Percentiles rank a stretch among this genome's conserved stretches.
These are phyloP conservation scores for Gossypium australe DNA, from an alignment of 345 rosid species.

Conservation along the genomic window DNA sequence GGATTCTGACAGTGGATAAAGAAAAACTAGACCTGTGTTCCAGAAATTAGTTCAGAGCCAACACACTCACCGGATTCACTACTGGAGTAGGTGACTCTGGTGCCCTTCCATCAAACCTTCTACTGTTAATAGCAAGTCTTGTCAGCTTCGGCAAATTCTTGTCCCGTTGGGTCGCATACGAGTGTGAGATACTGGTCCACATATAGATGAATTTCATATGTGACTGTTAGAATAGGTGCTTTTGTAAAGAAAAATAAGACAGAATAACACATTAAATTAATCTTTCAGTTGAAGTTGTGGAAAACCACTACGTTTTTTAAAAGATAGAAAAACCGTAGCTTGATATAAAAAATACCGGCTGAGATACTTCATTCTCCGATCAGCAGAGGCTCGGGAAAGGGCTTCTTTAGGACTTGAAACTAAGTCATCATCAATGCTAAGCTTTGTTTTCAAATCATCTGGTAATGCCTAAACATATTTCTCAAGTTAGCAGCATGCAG, in stretches of 20 bases:
- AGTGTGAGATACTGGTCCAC: constrained; percentile 56
- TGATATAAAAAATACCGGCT: constrained; percentile 58
- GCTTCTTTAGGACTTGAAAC: constrained; percentile 95
- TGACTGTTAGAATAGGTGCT: background rate
- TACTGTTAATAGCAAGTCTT: constrained; percentile 64
- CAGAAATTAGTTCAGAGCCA: background rate
- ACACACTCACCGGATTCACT: constrained; percentile 60
- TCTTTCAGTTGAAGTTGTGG: background rate
- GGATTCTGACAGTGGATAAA: background rate
- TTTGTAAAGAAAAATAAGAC: background rate
- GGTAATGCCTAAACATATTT: constrained; percentile 74
- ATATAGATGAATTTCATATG: background rate
- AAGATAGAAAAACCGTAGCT: background rate
- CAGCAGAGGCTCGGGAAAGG: constrained; percentile 94
- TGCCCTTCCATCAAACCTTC: constrained; percentile 68
- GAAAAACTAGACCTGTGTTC: too few species aligned
- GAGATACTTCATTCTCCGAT: constrained; percentile 82
- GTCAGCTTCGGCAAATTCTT: constrained; percentile 68
- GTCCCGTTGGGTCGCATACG: constrained; percentile 65
- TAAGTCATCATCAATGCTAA: constrained; percentile 86
- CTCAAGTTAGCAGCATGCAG: constrained; percentile 22
- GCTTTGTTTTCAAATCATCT: constrained; percentile 88
- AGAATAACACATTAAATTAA: background rate
- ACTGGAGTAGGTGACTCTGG: constrained; percentile 59
- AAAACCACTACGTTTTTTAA: background rate